Base-by-base conservation (phyloP, 2,329 filamentous ascomycete genomes). In the Dothistroma septosporum region DNA sequence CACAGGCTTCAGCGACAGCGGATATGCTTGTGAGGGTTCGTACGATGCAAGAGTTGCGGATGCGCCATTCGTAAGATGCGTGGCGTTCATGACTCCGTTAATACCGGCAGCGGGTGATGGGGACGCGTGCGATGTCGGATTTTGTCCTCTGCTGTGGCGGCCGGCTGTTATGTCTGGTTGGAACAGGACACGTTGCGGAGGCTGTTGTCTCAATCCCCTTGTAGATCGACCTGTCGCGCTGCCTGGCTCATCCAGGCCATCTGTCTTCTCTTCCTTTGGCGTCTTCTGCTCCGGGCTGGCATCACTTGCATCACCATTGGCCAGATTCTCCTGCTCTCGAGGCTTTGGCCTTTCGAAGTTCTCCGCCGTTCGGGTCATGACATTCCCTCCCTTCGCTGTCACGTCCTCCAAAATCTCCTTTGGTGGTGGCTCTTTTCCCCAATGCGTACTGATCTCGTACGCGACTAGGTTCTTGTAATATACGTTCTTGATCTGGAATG, bases 391-490 rank as follows among this genome's bases (percentile, higher is more conserved):
- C 74, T 92, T 94, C 8, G 91, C 92, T 8, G 91, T 83, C 31
- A 83, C 74, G 60, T 92, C 87, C 75, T 96, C 92, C 35, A 96
- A 80, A 53, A 96, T 95, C 69, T 95, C 90, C 68, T 89, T 91
- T 6, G 91, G 91, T 16, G 92, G 92, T 0, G 92, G 92, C 64
- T 92, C 90, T 75, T 89, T 87, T 57, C 87, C 84, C 76, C 92
- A 89, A 47, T 92, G 78, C 11, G 86, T 88, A 52, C 85, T 85
- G 70, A 96, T 94, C 76, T 96, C 92, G 76, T 89, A 96, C 1
- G 92, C 91, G 12, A 79, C 82, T 37, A 96, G 83, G 70, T 93
- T 91, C 75, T 91, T 92, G 80, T 95, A 95, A 78, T 94, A 96
- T 64, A 89, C 87, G 59, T 89, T 88, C 78, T 96, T 96, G 59